Evolutionary conservation across 768 basidiomycete species (phyloP), one percentile per base, ranked within the genome.

Genomic region (Rhizopogon rudus): DNA sequence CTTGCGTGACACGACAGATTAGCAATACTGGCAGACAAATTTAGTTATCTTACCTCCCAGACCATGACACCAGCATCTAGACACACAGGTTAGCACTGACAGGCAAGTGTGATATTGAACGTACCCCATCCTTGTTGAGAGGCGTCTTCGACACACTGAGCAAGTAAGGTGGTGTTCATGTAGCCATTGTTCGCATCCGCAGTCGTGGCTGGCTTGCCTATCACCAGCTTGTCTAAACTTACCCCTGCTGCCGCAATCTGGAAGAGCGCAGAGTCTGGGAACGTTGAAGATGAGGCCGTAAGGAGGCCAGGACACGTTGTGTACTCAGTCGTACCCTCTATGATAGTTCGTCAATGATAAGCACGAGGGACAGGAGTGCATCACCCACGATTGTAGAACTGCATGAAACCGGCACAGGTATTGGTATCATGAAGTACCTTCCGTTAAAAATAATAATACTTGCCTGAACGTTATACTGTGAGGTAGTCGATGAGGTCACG

Each of bases 161-260:
- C 79, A 8, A 91, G 73, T 5, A 78, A 79, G 8, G 74, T 68
- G 1, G 84, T 71, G 40, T 71, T 72, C 66, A 91, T 86, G 56
- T 73, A 81, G 4, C 77, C 83, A 58, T 80, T 86, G 57, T 57
- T 77, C 3, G 85, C 83, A 52, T 83, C 81, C 7, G 70, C 61
- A 6, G 59, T 58, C 0, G 75, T 53, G 1, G 81, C 83, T 1
- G 87, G 88, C 68, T 91, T 91, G 4, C 87, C 88, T 62, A 91
- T 87, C 57, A 90, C 81, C 49, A 90, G 74, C 69, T 91, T 90
- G 65, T 78, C 67, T 44, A 82, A 62, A 2, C 75, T 65, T 8
- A 90, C 79, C 20, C 85, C 86, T 55, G 70, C 79, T 1, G 76
- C 75, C 17, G 71, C 68, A 52, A 81, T 79, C 59, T 81, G 71